Conservation (phyloP, 1,284 basidiomycete species). For the Paramarasmius palmivorus region DNA sequence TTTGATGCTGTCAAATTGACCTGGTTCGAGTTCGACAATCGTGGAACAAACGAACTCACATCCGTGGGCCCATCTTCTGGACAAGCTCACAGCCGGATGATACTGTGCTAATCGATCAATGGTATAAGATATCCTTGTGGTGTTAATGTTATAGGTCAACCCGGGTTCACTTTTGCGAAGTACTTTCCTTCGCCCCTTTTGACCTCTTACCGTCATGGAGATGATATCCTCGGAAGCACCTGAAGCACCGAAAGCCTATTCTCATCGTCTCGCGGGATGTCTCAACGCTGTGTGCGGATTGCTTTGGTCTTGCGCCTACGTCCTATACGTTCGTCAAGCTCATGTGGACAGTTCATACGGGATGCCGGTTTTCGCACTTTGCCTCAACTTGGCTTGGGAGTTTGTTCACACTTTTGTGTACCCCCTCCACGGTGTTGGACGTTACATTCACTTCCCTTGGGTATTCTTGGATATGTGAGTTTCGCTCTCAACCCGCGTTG, state of each 20-base stretch:
- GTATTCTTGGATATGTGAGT: background rate
- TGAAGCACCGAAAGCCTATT: background rate
- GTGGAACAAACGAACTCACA: no score
- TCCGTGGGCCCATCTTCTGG: no score
- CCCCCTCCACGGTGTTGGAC: background rate
- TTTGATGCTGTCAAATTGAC: no score
- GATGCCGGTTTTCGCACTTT: background rate
- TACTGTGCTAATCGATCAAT: background rate
- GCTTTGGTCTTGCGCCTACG: background rate
- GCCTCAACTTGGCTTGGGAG: conserved; percentile 1
- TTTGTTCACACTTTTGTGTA: background rate
- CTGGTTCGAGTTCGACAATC: no score
- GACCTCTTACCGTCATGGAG: no score
- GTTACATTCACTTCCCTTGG: background rate
- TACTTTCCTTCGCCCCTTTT: no score
- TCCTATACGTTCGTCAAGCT: conserved; percentile 1
- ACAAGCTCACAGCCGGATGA: no score
- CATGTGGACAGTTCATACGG: background rate
- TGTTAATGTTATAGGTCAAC: no score
- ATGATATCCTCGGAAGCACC: background rate
- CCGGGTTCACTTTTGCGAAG: no score
- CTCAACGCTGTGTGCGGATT: background rate
- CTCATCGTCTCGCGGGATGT: background rate
- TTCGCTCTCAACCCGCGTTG: background rate
- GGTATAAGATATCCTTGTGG: no score